A percentile compares a stretch with the other conserved stretches of the same genome.
Evolutionary conservation across 225 moss, liverwort and hornwort species (phyloP).

Genomic region (Antitrichia curtipendula): DNA sequence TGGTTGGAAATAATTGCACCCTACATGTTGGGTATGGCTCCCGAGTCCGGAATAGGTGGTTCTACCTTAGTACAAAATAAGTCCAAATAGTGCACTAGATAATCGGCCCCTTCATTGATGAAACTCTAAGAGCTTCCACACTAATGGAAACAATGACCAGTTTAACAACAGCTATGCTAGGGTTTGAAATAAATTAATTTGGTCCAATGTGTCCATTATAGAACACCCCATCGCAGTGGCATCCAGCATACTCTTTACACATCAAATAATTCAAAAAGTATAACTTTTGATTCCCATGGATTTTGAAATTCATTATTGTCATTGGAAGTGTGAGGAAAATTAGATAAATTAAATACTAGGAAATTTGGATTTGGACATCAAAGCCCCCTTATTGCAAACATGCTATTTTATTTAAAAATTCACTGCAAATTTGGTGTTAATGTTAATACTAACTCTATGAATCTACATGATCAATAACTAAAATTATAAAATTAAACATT

Average conservation of each 20-base stretch:
- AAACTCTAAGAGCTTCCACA: not conserved
- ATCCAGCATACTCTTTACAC: not conserved
- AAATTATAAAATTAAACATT: not conserved
- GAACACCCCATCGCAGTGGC: no score
- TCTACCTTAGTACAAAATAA: no score
- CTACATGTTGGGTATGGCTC: no score
- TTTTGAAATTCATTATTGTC: not conserved
- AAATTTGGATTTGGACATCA: not conserved
- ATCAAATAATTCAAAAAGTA: rapidly evolving
- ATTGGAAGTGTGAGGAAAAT: not conserved
- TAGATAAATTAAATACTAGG: not conserved
- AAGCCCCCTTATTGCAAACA: no score
- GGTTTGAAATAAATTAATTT: not conserved
- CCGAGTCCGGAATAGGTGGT: no score
- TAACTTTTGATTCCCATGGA: not conserved
- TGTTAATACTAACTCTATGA: not conserved
- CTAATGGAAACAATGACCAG: not conserved
- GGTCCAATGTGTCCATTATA: rapidly evolving
- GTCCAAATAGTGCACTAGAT: no score
- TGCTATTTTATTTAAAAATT: not conserved
- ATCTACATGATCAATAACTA: not conserved
- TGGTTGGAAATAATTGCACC: no score
- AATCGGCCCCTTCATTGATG: not conserved
- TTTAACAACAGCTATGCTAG: rapidly evolving
- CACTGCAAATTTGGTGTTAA: not conserved